These are phyloP conservation scores for Salix exigua DNA, from an alignment of 345 rosid species.

Conservation along the genomic window DNA sequence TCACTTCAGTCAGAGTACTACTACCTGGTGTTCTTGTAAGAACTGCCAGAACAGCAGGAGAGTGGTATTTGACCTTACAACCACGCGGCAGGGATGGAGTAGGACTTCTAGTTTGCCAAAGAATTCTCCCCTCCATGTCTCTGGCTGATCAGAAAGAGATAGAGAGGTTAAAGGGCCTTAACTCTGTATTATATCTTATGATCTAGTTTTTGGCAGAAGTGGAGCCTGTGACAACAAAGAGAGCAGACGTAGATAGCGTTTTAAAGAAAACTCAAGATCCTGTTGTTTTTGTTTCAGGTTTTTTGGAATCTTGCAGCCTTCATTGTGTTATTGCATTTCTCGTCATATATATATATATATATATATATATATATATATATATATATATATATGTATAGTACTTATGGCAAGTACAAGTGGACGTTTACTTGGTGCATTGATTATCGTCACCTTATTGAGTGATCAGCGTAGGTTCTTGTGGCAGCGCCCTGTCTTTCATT, in stretches of 20 bases:
- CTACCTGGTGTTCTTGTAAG: slow-evolving; percentile 27
- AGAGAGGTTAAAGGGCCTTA: background rate
- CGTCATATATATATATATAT: too few relatives aligned
- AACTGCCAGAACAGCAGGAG: slow-evolving; percentile 26
- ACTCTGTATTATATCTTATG: background rate
- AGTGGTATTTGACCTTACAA: background rate
- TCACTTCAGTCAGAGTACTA: slow-evolving; percentile 6
- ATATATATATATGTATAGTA: background rate
- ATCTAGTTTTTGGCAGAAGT: background rate
- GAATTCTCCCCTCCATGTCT: slow-evolving; percentile 34
- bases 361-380: too few relatives aligned
- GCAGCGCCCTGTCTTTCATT: background rate
- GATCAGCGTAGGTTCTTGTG: background rate
- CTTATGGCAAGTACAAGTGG: background rate
- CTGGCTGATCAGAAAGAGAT: background rate
- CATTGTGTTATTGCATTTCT: background rate
- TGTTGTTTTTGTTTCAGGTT: background rate
- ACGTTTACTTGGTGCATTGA: background rate
- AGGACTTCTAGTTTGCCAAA: slow-evolving; percentile 10
- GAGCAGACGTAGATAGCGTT: background rate
- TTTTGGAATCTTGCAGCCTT: background rate
- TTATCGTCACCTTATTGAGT: background rate
- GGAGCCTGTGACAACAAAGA: background rate
- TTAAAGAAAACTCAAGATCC: background rate
- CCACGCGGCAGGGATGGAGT: background rate